A percentile compares a stretch with the other conserved stretches of the same genome.
Conservation (phyloP, 2,329 filamentous ascomycete genomes). For the Venturia oleaginea region DNA sequence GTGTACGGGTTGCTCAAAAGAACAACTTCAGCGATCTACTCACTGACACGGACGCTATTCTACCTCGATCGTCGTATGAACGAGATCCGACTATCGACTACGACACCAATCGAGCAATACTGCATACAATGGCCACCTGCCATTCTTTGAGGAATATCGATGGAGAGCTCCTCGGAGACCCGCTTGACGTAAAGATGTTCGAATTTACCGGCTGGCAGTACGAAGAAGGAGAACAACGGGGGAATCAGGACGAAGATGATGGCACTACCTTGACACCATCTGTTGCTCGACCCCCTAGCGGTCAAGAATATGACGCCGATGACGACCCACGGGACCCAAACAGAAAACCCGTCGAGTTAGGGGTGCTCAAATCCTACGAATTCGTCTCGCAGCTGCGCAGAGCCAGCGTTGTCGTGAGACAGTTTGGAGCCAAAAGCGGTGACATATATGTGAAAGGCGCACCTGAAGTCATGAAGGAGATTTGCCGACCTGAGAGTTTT, state of each 20-base stretch:
- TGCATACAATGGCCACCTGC: constrained; percentile 96
- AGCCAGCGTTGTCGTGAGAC: constrained; percentile 84
- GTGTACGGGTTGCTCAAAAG: constrained; percentile 67
- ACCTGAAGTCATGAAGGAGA: constrained; percentile 91
- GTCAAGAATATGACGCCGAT: constrained; percentile 48
- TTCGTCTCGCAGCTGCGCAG: constrained; percentile 88
- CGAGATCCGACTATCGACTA: constrained; percentile 53
- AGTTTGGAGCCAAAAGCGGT: constrained; percentile 75
- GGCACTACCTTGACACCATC: constrained; percentile 67
- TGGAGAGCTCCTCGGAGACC: constrained; percentile 82
- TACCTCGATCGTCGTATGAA: constrained; percentile 46
- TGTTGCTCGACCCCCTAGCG: constrained; percentile 69
- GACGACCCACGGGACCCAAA: constrained; percentile 36
- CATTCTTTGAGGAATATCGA: constrained; percentile 85
- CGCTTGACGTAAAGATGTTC: constrained; percentile 97
- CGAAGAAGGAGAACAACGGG: constrained; percentile 71
- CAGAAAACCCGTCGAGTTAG: constrained; percentile 64
- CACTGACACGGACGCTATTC: constrained; percentile 51
- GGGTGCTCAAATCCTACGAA: constrained; percentile 85
- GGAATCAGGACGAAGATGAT: constrained; percentile 65
- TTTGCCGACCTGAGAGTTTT: constrained; percentile 76
- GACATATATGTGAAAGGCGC: constrained; percentile 94
- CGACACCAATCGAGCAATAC: constrained; percentile 56
- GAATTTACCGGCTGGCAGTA: constrained; percentile 90
- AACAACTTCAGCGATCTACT: constrained; percentile 69